These are phyloP conservation scores for Stephania cephalantha DNA, from an alignment of 164 flowering plant species.

Conservation along the genomic window DNA sequence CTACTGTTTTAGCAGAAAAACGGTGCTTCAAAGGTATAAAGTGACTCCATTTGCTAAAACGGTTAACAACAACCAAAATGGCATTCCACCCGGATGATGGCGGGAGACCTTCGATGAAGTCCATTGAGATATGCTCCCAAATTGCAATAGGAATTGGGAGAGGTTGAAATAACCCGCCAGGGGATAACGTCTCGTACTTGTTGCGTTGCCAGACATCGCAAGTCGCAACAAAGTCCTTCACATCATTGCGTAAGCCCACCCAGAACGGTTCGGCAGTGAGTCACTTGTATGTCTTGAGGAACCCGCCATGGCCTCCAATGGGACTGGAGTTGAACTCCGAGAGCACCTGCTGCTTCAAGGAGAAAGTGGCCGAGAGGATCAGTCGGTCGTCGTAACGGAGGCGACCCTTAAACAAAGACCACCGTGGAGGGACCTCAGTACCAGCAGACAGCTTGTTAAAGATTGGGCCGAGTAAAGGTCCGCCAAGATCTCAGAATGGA, in stretches of 20 bases:
- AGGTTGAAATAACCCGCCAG: not conserved
- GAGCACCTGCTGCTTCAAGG: too few relatives aligned
- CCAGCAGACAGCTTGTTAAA: too few relatives aligned
- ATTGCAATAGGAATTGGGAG: too few relatives aligned
- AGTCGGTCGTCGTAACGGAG: too few relatives aligned
- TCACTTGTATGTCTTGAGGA: not conserved
- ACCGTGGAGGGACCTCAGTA: too few relatives aligned
- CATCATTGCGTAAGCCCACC: not conserved
- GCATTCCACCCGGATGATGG: not conserved
- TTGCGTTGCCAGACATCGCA: not conserved
- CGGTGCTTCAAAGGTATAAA: not conserved
- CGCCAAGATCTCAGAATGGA: too few relatives aligned
- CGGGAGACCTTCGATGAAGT: not conserved
- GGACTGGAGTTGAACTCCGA: not conserved
- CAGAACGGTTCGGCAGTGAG: too few relatives aligned
- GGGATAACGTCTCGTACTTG: not conserved
- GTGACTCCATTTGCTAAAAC: not conserved
- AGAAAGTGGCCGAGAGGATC: too few relatives aligned
- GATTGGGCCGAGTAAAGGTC: too few relatives aligned
- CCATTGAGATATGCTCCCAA: not conserved
- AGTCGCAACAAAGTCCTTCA: not conserved
- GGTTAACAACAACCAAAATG: not conserved
- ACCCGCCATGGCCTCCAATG: too few relatives aligned
- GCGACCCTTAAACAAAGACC: too few relatives aligned
- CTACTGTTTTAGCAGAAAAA: not conserved